Percentiles rank a stretch among this genome's conserved stretches.
These are phyloP conservation scores for Plasmodium chabaudi DNA, from an alignment of 169 alveolate genomes.

Conservation along the genomic window DNA sequence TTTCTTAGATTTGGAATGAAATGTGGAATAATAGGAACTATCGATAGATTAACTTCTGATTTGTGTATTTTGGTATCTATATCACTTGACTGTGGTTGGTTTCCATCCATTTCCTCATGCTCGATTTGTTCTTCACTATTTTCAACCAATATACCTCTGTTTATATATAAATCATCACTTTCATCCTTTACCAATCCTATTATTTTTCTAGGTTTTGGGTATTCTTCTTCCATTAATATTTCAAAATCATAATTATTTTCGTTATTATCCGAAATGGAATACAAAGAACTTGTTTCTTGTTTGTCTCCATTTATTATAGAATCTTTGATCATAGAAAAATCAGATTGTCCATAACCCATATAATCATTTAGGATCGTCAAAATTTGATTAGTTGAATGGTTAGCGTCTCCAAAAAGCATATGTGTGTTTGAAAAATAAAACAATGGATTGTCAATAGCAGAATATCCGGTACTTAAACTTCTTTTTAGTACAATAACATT, in stretches of 20 bases:
- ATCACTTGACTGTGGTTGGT: neutral
- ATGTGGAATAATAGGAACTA: constrained; percentile 90
- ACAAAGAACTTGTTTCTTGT: constrained; percentile 33
- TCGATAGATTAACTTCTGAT: constrained; percentile 10
- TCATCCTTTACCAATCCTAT: constrained; percentile 83
- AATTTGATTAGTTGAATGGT: constrained; percentile 83
- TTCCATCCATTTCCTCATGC: neutral
- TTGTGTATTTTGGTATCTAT: neutral
- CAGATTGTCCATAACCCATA: constrained; percentile 52
- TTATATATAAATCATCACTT: neutral
- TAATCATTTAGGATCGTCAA: constrained; percentile 76
- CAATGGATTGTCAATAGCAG: constrained; percentile 94
- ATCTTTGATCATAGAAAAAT: constrained; percentile 19
- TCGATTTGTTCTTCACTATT: neutral
- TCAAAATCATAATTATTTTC: constrained; percentile 39
- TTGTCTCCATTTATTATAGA: constrained; percentile 28
- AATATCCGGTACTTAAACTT: constrained; percentile 95
- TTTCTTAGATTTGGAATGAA: constrained; percentile 84
- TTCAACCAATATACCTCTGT: neutral
- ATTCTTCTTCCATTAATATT: constrained; percentile 78
- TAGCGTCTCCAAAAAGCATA: constrained; percentile 94
- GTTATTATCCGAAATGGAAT: constrained; percentile 36
- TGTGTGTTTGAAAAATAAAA: constrained; percentile 90
- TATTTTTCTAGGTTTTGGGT: constrained; percentile 81
- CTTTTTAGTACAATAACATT: constrained; percentile 92